A percentile compares a stretch with the other conserved stretches of the same genome.
phyloP scores from a whole-genome alignment of 352 stramenopile species.

The Phytophthora pisi region DNA sequence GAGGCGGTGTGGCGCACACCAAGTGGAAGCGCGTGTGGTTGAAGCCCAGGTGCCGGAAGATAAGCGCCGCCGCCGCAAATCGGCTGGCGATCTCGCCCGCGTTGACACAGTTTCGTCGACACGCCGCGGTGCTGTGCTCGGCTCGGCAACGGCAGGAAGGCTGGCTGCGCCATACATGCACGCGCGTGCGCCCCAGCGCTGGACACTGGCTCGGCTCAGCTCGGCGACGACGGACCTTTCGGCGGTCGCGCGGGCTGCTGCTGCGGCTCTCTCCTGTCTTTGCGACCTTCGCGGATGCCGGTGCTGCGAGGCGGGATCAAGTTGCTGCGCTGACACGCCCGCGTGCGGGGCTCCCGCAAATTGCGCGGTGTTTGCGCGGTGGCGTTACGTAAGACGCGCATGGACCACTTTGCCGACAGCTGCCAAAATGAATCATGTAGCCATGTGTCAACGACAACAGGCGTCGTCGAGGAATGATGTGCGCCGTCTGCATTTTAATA shows the following conservation, averaged over 20 bases:
- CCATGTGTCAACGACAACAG: not conserved
- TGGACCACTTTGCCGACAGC: not conserved
- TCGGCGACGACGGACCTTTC: not conserved
- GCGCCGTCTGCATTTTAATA: no score
- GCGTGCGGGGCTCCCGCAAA: not conserved
- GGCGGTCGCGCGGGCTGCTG: no score
- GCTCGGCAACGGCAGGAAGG: no score
- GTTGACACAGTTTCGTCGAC: no score
- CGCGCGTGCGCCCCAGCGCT: not conserved
- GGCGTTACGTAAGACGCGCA: not conserved
- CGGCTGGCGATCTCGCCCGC: not conserved
- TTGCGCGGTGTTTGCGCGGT: no score
- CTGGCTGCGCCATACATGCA: no score
- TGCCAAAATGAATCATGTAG: conserved; percentile 1
- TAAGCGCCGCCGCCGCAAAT: not conserved
- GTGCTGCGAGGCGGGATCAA: not conserved
- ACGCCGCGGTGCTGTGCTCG: no score
- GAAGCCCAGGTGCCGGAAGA: not conserved
- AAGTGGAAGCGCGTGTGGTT: not conserved
- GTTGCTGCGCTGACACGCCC: not conserved
- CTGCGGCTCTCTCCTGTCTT: not conserved
- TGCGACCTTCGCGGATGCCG: not conserved
- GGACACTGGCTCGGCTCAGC: not conserved
- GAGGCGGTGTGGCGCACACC: not conserved
- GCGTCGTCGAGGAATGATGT: not conserved